phyloP scores from a whole-genome alignment of 1,284 basidiomycete genomes.

The Ganoderma multipileum region DNA sequence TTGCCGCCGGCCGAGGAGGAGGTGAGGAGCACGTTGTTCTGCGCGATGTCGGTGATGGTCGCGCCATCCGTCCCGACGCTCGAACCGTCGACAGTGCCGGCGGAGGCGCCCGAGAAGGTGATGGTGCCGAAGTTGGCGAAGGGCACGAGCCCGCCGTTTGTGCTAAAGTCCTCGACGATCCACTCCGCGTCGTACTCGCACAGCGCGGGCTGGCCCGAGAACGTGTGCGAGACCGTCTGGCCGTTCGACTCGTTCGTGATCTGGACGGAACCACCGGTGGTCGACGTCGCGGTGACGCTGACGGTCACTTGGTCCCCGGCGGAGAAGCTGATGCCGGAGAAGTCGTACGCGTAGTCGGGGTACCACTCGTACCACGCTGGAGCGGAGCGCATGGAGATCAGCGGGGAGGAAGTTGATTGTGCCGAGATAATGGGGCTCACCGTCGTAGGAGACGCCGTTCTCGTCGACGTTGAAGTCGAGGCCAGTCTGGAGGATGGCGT shows the following conservation, averaged over 20 bases:
- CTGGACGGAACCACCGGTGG: slow-evolving; percentile 37
- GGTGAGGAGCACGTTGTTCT: slow-evolving; percentile 38
- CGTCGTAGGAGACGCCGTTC: slow-evolving; percentile 34
- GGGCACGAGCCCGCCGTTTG: slow-evolving; percentile 39
- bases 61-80: slow-evolving; percentile 33
- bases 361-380: slow-evolving; percentile 45
- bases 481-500: slow-evolving; percentile 26
- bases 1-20: slow-evolving; percentile 31
- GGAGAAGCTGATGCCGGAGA: slow-evolving; percentile 40
- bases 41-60: slow-evolving; percentile 42
- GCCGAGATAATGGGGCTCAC: slow-evolving; percentile 19
- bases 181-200: slow-evolving; percentile 40
- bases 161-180: slow-evolving; percentile 45
- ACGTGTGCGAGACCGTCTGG: slow-evolving; percentile 36
- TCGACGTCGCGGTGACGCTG: slow-evolving; percentile 39
- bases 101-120: slow-evolving; percentile 30
- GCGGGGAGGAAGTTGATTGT: no score
- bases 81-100: slow-evolving; percentile 16
- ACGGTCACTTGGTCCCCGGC: slow-evolving; percentile 41
- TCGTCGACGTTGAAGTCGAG: slow-evolving; percentile 40
- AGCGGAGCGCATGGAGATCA: background rate
- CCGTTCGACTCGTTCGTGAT: slow-evolving; percentile 41
- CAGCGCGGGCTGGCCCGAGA: slow-evolving; percentile 41
- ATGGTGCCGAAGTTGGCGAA: slow-evolving; percentile 47
- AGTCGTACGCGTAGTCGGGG: slow-evolving; percentile 41